Percentiles rank a stretch among this genome's conserved stretches.
phyloP scores from a whole-genome alignment of 2,329 filamentous ascomycete genomes.

The Xylariomycetidae sp. region DNA sequence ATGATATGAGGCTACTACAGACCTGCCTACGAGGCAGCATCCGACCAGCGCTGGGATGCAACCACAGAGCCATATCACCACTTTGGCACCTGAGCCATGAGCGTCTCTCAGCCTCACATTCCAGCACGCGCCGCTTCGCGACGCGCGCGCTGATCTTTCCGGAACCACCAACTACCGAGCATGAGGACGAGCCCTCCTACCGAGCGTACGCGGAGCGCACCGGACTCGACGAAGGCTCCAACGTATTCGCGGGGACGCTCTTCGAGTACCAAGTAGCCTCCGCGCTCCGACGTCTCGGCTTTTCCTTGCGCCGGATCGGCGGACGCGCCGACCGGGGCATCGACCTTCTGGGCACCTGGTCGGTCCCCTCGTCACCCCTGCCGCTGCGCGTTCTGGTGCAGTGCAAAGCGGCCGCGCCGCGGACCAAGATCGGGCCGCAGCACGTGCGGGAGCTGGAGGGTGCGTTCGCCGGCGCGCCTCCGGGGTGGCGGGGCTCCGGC shows the following conservation, averaged over 20 bases:
- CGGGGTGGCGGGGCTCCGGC: constrained; percentile 60
- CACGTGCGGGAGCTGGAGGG: constrained; percentile 74
- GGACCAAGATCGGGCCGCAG: constrained; percentile 41
- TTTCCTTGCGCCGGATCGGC: constrained; percentile 63
- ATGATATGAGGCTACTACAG: too few species aligned
- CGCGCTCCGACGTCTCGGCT: constrained; percentile 53
- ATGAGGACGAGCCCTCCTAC: constrained; percentile 61
- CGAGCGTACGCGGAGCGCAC: constrained; percentile 54
- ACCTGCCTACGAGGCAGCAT: too few species aligned
- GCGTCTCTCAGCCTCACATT: constrained; percentile 2
- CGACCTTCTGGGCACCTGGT: constrained; percentile 69
- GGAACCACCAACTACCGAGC: constrained; percentile 40
- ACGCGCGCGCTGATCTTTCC: constrained; percentile 34
- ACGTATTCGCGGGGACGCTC: constrained; percentile 64
- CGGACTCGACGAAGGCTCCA: constrained; percentile 48
- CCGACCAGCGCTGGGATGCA: too few species aligned
- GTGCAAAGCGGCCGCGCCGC: constrained; percentile 52
- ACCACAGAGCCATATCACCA: too few species aligned
- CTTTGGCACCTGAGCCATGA: too few species aligned
- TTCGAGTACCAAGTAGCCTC: constrained; percentile 67
- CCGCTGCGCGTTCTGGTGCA: constrained; percentile 50
- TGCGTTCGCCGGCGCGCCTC: constrained; percentile 65
- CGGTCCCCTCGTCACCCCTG: constrained; percentile 36
- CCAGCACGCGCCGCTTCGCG: constrained; percentile 3
- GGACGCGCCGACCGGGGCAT: constrained; percentile 64